A percentile compares a stretch with the other conserved stretches of the same genome.
Conservation (phyloP, 257 asterid species). For the Jacaranda mimosifolia region DNA sequence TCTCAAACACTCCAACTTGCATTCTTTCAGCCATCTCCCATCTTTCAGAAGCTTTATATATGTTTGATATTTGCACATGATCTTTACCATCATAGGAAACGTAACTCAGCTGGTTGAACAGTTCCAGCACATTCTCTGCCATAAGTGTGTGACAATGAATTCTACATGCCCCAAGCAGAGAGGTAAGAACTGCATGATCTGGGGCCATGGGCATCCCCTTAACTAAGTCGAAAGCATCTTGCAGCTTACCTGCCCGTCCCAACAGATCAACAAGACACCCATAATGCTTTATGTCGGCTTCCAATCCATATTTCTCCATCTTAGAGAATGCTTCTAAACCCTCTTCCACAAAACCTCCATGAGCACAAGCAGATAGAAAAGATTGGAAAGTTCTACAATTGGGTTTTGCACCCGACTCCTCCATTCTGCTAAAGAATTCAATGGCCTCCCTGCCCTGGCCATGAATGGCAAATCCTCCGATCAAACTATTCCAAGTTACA, state of each 20-base stretch:
- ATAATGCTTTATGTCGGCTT: conserved; percentile 69
- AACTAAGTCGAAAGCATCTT: conserved; percentile 65
- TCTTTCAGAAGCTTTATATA: conserved; percentile 74
- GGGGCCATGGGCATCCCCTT: conserved; percentile 68
- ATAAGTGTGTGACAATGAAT: conserved; percentile 55
- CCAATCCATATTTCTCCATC: conserved; percentile 64
- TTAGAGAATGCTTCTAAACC: conserved; percentile 66
- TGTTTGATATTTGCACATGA: conserved; percentile 64
- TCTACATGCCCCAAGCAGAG: conserved; percentile 79
- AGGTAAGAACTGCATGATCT: conserved; percentile 64
- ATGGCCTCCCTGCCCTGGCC: conserved; percentile 72
- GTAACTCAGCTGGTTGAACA: conserved; percentile 41
- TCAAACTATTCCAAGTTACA: conserved; percentile 77
- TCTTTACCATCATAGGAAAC: conserved; percentile 43
- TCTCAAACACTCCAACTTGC: conserved; percentile 58
- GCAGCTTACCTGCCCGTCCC: conserved; percentile 79
- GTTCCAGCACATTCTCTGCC: conserved; percentile 55
- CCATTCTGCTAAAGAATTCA: conserved; percentile 60
- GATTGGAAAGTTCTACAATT: conserved; percentile 68
- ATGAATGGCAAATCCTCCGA: conserved; percentile 67
- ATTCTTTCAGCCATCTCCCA: conserved; percentile 81
- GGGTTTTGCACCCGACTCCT: conserved; percentile 53
- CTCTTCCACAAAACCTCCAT: conserved; percentile 78
- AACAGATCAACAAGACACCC: conserved; percentile 79
- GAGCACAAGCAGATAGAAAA: conserved; percentile 80